Base-by-base conservation (phyloP, 2,329 filamentous ascomycete species). In the Sporothrix variecibatus region DNA sequence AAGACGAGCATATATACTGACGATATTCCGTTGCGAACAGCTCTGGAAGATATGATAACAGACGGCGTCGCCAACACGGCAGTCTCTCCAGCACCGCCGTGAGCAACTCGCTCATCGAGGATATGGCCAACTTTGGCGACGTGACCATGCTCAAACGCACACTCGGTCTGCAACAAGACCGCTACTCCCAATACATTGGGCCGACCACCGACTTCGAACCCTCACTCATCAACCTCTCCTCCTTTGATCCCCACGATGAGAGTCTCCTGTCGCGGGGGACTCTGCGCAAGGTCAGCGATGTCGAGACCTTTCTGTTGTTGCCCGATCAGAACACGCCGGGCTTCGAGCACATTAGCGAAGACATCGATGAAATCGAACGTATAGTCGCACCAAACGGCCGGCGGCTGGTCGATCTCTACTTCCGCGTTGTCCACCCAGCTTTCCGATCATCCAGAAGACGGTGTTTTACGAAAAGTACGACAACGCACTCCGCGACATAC, bases 141-240 rank as follows among this genome's bases (percentile, higher is more conserved):
- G 88, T 89, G 72, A 90, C 89, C 74, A 84, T 91, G 78, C 85
- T 93, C 74, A 91, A 91, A 81, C 87, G 90, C 80, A 92, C 91
- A 20, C 85, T 96, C 74, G 93, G 93, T 75, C 86, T 96, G 77
- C 93, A 95, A 81, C 86, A 89, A 79, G 91, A 94, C 81, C 90
- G 92, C 75, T 94, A 92, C 81, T 94, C 92, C 83, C 92, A 94
- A 82, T 94, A 95, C 80, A 93, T 96, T 78, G 93, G 93, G 34
- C 89, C 92, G 74, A 95, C 93, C 70, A 94, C 93, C 70, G 92
- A 94, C 78, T 94, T 95, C 80, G 93, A 96, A 80, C 92, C 93
- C 20, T 91, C 91, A n/a, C 86, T 96, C 72, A 93, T 95, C 82
- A 93, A 93, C 78, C 86, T 95, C 28, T 94, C 93, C 28, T 87